Base-by-base conservation (phyloP, 2,329 filamentous ascomycete species). In the Penicillium nordicum region DNA sequence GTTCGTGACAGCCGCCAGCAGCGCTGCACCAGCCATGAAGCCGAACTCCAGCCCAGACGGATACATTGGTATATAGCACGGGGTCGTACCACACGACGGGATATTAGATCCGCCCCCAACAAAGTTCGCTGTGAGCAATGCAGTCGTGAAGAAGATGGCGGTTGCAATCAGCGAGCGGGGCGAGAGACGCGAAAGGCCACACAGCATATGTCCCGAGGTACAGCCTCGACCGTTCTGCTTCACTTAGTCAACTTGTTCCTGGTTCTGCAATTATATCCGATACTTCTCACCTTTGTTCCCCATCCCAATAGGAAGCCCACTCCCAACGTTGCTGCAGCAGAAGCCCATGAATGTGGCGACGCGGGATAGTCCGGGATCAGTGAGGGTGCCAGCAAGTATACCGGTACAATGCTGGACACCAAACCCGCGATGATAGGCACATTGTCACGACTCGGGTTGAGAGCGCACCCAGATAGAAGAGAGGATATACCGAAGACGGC, bases 121-220 rank as follows among this genome's bases (percentile, higher is more conserved):
- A 14, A 74, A 63, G 37, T 76, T 77, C 6, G 76, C 74, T 0
- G 76, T 77, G 37, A 77, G 63, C n/a, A 81, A 58, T 11, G 74
- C 76, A 0, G 74, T 70, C 10, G 67, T 69, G 67, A 79, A 79
- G 69, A 79, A 79, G 25, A 74, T 65, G 12, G 69, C 70, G 0
- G 77, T 78, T 44, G 80, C 79, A 53, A 78, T 72, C 5, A 79
- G 58, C 14, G 80, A 82, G 46, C 80, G 76, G n/a, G 74, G 70
- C 14, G 77, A 81, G 27, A 80, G 70, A 40, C 79, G 75, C 5
- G 79, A 75, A 5, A 83, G 63, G 1, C 81, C 81, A 58, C 80
- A 82, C 32, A 83, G 76, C 78, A 83, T 82, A 62, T 83, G 80
- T 50, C 80, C 80, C 2, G 80, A 82, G 10, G 80, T 82, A 62